Base-by-base conservation (phyloP, 129 eudicot genomes). In the sunflower (Helianthus annuus) region DNA sequence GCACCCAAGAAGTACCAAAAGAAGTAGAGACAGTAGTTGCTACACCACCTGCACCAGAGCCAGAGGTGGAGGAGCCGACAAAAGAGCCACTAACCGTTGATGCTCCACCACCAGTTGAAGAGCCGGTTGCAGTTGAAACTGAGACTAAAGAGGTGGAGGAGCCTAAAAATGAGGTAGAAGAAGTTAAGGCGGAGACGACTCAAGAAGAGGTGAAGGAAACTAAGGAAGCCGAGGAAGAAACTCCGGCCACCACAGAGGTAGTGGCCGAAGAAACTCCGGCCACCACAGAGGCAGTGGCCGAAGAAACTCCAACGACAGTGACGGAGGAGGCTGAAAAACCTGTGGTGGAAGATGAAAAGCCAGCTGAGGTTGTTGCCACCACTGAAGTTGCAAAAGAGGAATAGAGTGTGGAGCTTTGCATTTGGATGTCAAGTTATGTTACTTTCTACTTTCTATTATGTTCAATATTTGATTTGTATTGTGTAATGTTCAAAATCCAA, bases 1-100 rank as follows among this genome's bases (percentile, higher is more conserved):
- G 5, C 73, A 56, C 69, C 78, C 71, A 67, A 27, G 83, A 84
- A 73, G 69, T 73, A 52, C 74, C 79, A 32, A 34, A 64, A 52
- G 82, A 79, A 58, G 74, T 24, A 2, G 64, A 70, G 66, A 27
- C 81, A 16, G 17, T 54, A 57, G 82, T 53, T 13, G 79, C 45
- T 64, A 70, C 72, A 71, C 71, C 82, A 17, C 79, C 60, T 14
- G 67, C 78, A 19, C 49, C 72, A 2, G 77, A 70, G 77, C 67
- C 72, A 13, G 76, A 38, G 76, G 70, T 44, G 14, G 76, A 69
- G 64, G 81, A 68, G 45, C 12, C 53, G 34, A n/a, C 68, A 0
- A 68, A 76, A 68, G 75, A 68, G 9, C 64, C 64, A 77, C 17
- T 63, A 64, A 52, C 44, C 2, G 60, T 70, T 9, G 72, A 78